These are phyloP conservation scores for Ruellia speciosa DNA, from an alignment of 305 asterid genomes.

Conservation along the genomic window DNA sequence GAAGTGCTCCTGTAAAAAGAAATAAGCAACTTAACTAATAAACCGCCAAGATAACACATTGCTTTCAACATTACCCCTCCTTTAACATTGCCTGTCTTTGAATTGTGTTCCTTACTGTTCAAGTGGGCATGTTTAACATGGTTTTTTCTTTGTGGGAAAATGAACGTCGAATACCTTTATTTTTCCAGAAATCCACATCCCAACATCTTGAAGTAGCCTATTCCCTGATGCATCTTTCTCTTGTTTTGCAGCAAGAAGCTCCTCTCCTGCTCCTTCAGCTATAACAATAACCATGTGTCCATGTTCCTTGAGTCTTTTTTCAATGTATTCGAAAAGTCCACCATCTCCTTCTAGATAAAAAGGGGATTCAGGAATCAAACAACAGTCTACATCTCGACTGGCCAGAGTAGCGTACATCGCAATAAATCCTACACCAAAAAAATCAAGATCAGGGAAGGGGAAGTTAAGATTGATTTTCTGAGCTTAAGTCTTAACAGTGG, in stretches of 20 bases:
- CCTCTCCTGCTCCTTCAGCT: constrained; percentile 82
- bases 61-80: no score
- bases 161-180: constrained; percentile 38
- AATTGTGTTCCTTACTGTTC: no score
- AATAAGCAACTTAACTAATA: not conserved
- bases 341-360: constrained; percentile 65
- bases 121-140: no score
- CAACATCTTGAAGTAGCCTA: constrained; percentile 58
- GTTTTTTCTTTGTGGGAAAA: not conserved
- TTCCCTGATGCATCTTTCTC: constrained; percentile 74
- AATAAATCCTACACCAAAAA: constrained; percentile 43
- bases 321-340: constrained; percentile 52
- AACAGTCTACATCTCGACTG: constrained; percentile 76
- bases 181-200: constrained; percentile 62
- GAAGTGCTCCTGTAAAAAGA: constrained; percentile 44
- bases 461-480: not conserved
- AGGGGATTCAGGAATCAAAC: constrained; percentile 72
- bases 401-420: constrained; percentile 83
- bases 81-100: no score
- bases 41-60: no score
- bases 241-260: constrained; percentile 48
- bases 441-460: no score
- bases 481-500: not conserved
- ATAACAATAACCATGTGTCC: constrained; percentile 78
- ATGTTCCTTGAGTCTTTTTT: constrained; percentile 53